Evolutionary conservation across 768 basidiomycete genomes (phyloP).

Genomic region (Suillus subluteus): DNA sequence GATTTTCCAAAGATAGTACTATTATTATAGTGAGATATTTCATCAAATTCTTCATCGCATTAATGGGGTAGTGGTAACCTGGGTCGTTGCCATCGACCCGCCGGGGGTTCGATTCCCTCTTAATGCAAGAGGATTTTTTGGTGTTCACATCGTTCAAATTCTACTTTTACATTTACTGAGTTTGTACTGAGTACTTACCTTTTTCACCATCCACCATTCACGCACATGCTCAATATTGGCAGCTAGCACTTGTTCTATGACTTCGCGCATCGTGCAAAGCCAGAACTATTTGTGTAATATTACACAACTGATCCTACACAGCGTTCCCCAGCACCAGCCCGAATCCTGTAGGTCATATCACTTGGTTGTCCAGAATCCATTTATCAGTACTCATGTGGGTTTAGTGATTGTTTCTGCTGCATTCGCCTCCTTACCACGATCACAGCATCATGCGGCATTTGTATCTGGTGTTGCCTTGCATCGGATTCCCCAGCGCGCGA

Average conservation of each 20-base stretch:
- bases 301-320: neutral
- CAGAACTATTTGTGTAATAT: neutral
- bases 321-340: neutral
- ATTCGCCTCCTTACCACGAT: neutral
- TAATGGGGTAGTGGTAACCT: constrained; percentile 40
- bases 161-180: neutral
- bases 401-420: neutral
- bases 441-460: neutral
- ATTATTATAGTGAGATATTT: neutral
- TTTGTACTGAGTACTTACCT: constrained; percentile 5
- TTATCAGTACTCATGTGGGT: neutral
- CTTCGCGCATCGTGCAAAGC: constrained; percentile 1
- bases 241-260: neutral
- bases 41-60: constrained; percentile 15
- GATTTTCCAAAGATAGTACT: neutral
- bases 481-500: neutral
- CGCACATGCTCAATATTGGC: neutral
- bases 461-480: neutral
- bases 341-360: neutral
- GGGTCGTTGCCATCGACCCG: constrained; percentile 54
- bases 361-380: neutral
- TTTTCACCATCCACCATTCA: neutral
- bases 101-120: constrained; percentile 81
- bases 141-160: neutral
- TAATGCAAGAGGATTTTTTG: constrained; percentile 49